These are phyloP conservation scores for Pinus albicaulis DNA, from an alignment of 75 land plant genomes.

Conservation along the genomic window DNA sequence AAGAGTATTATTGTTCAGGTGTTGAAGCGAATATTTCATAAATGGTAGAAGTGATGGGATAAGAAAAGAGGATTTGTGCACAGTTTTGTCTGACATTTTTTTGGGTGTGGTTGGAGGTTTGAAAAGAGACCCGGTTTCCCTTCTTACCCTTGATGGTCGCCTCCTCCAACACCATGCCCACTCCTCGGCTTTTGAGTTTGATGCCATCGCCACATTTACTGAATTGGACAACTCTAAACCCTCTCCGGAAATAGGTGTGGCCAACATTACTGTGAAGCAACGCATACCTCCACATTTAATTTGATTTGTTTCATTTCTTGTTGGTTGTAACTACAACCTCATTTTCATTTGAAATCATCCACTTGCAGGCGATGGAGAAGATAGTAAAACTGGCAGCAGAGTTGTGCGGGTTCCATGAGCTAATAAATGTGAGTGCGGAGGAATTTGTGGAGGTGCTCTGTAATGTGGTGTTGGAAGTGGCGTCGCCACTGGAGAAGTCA, in stretches of 20 bases:
- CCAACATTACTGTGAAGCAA: slow-evolving; percentile 36
- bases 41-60: too few relatives aligned
- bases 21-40: too few relatives aligned
- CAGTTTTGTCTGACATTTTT: too few relatives aligned
- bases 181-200: slow-evolving; percentile 45
- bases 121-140: slow-evolving; percentile 75
- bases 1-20: too few relatives aligned
- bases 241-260: neutral
- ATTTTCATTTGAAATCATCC: neutral
- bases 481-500: neutral
- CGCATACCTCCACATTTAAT: slow-evolving; percentile 67
- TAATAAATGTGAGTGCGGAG: slow-evolving; percentile 28
- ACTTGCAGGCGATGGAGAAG: slow-evolving; percentile 39
- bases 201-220: slow-evolving; percentile 32
- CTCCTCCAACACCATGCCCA: slow-evolving; percentile 44
- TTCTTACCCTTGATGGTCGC: slow-evolving; percentile 68
- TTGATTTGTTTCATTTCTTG: neutral
- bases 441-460: slow-evolving; percentile 57
- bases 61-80: too few relatives aligned
- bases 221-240: neutral
- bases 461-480: slow-evolving; percentile 31
- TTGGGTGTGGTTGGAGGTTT: too few relatives aligned
- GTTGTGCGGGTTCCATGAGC: neutral
- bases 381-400: slow-evolving; percentile 50
- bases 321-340: neutral